phyloP scores from a whole-genome alignment of 192 early-diverging fungal genomes.

The Dissophora ornata region DNA sequence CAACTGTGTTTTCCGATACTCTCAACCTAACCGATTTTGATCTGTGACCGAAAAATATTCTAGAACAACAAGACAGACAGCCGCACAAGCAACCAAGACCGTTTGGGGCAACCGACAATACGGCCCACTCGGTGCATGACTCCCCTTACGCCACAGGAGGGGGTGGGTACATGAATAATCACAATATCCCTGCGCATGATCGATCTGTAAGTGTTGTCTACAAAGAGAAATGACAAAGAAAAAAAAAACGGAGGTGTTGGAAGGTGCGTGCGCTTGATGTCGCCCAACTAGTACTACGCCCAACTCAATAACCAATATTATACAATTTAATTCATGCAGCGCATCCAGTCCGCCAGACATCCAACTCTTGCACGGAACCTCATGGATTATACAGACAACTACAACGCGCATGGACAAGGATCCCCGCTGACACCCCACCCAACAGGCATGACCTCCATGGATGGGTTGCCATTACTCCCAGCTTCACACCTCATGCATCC shows the following conservation, averaged over 20 bases:
- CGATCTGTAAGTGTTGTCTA: conserved; percentile 14
- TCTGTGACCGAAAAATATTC: not conserved
- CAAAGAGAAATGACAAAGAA: not conserved
- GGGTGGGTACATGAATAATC: conserved; percentile 4
- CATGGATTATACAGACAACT: conserved; percentile 18
- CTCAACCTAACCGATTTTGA: not conserved
- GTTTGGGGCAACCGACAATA: conserved; percentile 4
- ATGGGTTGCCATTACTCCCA: conserved; percentile 4
- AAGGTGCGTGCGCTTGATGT: too few relatives aligned
- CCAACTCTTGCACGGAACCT: conserved; percentile 4
- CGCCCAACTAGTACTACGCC: not conserved
- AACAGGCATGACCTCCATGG: conserved; percentile 9
- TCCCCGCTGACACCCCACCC: conserved; percentile 8
- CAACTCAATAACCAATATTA: not conserved
- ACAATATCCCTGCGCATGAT: conserved; percentile 9
- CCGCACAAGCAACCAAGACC: conserved; percentile 15
- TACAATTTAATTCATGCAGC: not conserved
- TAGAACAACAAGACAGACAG: conserved; percentile 26
- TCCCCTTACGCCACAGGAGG: conserved; percentile 16
- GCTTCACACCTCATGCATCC: conserved; percentile 12
- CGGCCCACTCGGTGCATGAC: conserved; percentile 14
- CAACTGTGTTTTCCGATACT: too few relatives aligned
- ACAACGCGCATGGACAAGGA: conserved; percentile 15
- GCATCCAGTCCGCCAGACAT: conserved; percentile 2
- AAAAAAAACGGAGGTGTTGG: not conserved